phyloP scores from a whole-genome alignment of 768 basidiomycete species.

The Pleurotus ostreatus region DNA sequence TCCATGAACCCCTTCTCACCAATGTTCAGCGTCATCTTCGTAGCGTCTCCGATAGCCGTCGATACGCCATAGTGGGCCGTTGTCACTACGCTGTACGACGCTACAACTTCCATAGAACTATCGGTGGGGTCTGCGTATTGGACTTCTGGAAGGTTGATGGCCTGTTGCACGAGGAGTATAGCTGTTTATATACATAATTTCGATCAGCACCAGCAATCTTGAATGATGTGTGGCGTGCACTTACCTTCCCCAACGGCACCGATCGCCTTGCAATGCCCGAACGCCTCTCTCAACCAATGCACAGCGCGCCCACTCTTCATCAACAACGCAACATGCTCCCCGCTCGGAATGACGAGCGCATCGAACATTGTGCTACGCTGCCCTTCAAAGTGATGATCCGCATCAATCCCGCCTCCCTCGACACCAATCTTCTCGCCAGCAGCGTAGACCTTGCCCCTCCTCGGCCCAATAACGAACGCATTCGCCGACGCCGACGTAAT shows the following conservation, averaged over 20 bases:
- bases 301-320: slow-evolving; percentile 61
- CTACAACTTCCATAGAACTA: slow-evolving; percentile 36
- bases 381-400: slow-evolving; percentile 73
- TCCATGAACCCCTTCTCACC: slow-evolving; percentile 47
- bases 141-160: slow-evolving; percentile 43
- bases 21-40: slow-evolving; percentile 32
- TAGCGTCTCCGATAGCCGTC: slow-evolving; percentile 35
- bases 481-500: slow-evolving; percentile 51
- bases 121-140: slow-evolving; percentile 30
- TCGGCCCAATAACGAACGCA: slow-evolving; percentile 62
- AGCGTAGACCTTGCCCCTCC: slow-evolving; percentile 50
- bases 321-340: slow-evolving; percentile 57
- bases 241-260: slow-evolving; percentile 69
- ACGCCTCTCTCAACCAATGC: slow-evolving; percentile 85
- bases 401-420: slow-evolving; percentile 31
- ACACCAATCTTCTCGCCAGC: slow-evolving; percentile 21
- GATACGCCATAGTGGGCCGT: slow-evolving; percentile 44
- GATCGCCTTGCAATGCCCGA: slow-evolving; percentile 83
- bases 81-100: slow-evolving; percentile 63
- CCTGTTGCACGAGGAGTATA: slow-evolving; percentile 42
- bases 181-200: slow-evolving; percentile 32
- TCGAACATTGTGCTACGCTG: slow-evolving; percentile 85
- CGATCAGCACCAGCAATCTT: neutral
- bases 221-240: slow-evolving; percentile 4
- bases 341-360: slow-evolving; percentile 75